Evolutionary conservation across 192 early-diverging fungal species (phyloP).

Genomic region (Coemansia sp.): DNA sequence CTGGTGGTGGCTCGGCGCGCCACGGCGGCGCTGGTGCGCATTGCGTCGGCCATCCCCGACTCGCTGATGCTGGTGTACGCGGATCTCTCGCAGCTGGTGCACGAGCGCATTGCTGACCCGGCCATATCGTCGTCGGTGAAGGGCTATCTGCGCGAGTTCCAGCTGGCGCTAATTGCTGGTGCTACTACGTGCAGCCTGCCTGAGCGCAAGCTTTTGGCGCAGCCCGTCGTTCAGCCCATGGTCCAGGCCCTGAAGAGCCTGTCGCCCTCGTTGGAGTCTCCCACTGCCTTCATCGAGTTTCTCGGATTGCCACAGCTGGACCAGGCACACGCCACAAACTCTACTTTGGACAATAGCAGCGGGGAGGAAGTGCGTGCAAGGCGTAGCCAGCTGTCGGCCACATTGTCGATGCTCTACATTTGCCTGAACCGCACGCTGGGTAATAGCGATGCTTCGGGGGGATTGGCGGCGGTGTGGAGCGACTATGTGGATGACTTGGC

Average conservation of each 20-base stretch:
- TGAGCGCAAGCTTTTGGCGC: conserved; percentile 36
- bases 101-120: conserved; percentile 20
- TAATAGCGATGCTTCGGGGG: background rate
- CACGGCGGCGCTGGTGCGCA: conserved; percentile 39
- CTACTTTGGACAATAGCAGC: background rate
- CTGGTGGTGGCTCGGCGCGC: conserved; percentile 29
- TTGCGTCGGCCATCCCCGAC: conserved; percentile 40
- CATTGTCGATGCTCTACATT: conserved; percentile 30
- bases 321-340: conserved; percentile 2
- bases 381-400: conserved; percentile 12
- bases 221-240: conserved; percentile 37
- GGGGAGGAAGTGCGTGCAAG: conserved; percentile 9
- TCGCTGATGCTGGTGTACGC: conserved; percentile 36
- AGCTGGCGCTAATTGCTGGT: conserved; percentile 37
- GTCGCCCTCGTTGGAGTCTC: conserved; percentile 27
- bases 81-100: conserved; percentile 41
- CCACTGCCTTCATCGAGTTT: conserved; percentile 18
- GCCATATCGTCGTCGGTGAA: conserved; percentile 23
- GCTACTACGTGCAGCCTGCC: conserved; percentile 22
- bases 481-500: conserved; percentile 27
- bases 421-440: conserved; percentile 41
- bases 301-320: conserved; percentile 37
- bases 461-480: conserved; percentile 37
- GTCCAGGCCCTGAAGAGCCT: conserved; percentile 24
- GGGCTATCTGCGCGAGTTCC: conserved; percentile 45